These are phyloP conservation scores for Grammothele lineata DNA, from an alignment of 768 basidiomycete species.

Conservation along the genomic window DNA sequence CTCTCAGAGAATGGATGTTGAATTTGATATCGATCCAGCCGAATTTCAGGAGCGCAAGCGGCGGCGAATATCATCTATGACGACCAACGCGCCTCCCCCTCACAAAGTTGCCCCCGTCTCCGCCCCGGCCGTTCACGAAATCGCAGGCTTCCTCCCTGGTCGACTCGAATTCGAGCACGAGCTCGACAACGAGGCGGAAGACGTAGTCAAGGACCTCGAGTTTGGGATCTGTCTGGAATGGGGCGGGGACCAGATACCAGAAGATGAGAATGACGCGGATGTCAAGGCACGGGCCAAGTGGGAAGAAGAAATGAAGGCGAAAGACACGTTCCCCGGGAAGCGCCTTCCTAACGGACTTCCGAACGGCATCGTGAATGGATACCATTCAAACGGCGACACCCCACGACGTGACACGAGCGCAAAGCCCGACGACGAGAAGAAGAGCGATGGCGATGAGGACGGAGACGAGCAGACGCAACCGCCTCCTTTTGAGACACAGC, in stretches of 20 bases:
- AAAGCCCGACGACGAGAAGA: conserved; percentile 40
- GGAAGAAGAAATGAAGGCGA: conserved; percentile 35
- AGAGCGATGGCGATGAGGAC: conserved; percentile 44
- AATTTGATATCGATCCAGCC: conserved; percentile 71
- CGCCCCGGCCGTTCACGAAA: conserved; percentile 87
- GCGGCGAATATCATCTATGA: conserved; percentile 80
- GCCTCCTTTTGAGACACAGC: conserved; percentile 76
- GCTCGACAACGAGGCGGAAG: conserved; percentile 94
- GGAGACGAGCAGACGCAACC: conserved; percentile 65
- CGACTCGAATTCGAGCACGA: conserved; percentile 99
- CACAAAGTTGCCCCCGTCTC: conserved; percentile 82
- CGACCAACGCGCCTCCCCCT: conserved; percentile 46
- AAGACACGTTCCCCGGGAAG: conserved; percentile 25
- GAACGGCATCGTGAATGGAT: conserved; percentile 32
- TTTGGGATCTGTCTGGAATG: conserved; percentile 86
- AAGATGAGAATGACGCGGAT: conserved; percentile 75
- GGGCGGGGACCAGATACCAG: conserved; percentile 77
- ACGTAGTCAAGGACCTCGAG: conserved; percentile 91
- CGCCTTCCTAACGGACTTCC: conserved; percentile 24
- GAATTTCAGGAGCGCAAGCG: conserved; percentile 90
- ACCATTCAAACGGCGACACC: conserved; percentile 23
- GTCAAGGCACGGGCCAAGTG: conserved; percentile 49
- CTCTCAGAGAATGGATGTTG: conserved; percentile 39
- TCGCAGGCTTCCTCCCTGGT: conserved; percentile 90
- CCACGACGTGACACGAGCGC: conserved; percentile 34